Evolutionary conservation across 768 basidiomycete genomes (phyloP).

Genomic region (Xerocomellus intermedius): DNA sequence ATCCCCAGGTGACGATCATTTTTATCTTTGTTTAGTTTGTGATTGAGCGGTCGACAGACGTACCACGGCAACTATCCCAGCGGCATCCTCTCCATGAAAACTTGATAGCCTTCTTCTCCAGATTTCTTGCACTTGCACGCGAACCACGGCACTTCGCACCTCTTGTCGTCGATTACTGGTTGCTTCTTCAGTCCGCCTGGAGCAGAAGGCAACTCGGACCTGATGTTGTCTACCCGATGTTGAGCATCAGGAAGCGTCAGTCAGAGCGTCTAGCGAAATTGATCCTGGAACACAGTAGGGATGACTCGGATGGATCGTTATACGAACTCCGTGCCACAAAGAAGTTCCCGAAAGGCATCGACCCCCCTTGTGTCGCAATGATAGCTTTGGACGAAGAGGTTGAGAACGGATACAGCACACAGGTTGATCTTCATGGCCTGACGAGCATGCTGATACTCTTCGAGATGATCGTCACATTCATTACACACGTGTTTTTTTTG

Average conservation of each 20-base stretch:
- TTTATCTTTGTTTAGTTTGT: background rate
- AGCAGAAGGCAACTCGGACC: background rate
- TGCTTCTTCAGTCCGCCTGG: background rate
- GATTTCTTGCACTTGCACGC: background rate
- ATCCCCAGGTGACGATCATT: background rate
- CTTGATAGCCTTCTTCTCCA: background rate
- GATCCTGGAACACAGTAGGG: background rate
- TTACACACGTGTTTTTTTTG: background rate
- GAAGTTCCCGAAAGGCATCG: background rate
- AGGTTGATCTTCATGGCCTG: background rate
- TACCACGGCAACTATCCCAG: background rate
- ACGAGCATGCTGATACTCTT: background rate
- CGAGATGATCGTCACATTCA: background rate
- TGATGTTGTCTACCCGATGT: slow-evolving; percentile 1
- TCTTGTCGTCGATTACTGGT: background rate
- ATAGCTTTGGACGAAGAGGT: background rate
- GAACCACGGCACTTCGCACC: background rate
- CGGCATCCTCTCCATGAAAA: background rate
- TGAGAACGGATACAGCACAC: background rate
- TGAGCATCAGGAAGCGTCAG: slow-evolving; percentile 1
- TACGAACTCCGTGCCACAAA: background rate
- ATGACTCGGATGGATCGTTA: no score
- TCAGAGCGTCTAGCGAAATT: slow-evolving; percentile 1
- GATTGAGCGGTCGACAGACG: background rate
- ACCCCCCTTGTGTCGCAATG: background rate